A percentile compares a stretch with the other conserved stretches of the same genome.
Evolutionary conservation across 208 protist species (phyloP).

Genomic region (Novymonas esmeraldas): DNA sequence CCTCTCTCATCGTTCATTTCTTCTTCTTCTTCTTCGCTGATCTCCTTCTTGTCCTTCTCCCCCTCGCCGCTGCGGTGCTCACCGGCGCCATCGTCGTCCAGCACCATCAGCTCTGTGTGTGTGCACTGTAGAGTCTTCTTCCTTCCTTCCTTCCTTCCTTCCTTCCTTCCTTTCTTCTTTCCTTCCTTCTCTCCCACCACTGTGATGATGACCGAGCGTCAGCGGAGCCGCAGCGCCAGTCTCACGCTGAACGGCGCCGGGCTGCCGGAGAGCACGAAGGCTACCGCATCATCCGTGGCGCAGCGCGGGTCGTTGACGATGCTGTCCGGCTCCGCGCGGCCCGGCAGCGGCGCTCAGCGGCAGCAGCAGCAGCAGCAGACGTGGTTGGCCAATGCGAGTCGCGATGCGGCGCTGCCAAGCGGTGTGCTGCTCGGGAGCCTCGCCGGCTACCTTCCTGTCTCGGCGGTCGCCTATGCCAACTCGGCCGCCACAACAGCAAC

Average conservation of each 20-base stretch:
- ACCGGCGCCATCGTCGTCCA: too few species aligned
- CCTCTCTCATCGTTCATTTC: too few species aligned
- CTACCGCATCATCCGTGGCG: neutral
- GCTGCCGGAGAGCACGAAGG: neutral
- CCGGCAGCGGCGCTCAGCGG: neutral
- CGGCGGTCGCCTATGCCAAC: slow-evolving; percentile 19
- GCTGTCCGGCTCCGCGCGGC: neutral
- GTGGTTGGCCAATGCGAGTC: neutral
- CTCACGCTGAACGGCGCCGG: neutral
- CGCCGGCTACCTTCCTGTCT: slow-evolving; percentile 12
- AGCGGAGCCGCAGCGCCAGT: slow-evolving; percentile 2
- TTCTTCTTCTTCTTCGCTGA: too few species aligned
- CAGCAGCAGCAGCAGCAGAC: slow-evolving; percentile 1
- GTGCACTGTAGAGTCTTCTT: neutral
- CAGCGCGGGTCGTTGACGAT: neutral
- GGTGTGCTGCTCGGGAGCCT: slow-evolving; percentile 21
- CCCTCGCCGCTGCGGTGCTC: neutral
- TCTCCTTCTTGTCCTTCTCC: too few species aligned
- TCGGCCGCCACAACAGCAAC: neutral
- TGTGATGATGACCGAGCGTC: neutral
- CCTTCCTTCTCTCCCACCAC: too few species aligned
- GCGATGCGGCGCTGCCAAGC: neutral
- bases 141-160: too few species aligned
- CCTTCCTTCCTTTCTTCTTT: neutral
- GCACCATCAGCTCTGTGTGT: too few species aligned